Base-by-base conservation (phyloP, 2,329 filamentous ascomycete genomes). In the Aspergillus tubingensis region DNA sequence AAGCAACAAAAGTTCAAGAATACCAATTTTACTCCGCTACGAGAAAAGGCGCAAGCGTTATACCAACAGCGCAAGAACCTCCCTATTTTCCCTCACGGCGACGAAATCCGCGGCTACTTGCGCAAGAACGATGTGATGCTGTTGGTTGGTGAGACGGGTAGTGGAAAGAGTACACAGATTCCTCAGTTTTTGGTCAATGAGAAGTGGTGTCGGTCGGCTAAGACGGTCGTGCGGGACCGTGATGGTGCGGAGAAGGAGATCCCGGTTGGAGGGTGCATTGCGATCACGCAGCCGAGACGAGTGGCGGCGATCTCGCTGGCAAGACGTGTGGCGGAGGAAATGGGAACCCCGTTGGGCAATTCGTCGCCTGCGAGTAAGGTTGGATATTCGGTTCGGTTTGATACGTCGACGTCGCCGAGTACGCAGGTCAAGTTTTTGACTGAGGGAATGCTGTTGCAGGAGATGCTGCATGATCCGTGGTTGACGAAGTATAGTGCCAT, bases 121-220 rank as follows among this genome's bases (percentile, higher is more conserved):
- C 80, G 80, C 11, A 78, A 85, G 36, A 87, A 86, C 63, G 86
- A 96, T 69, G 86, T 96, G 1, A 84, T 99, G 54, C 83, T 99
- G 0, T 80, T 99, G 13, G 89, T 95, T 2, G 94, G 94, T 79
- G 94, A 98, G 76, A 99, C 95, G 0, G 95, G 95, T 74, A 96
- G 91, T 13, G 95, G 95, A 73, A 99, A 99, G 79, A 96, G 91
- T 80, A 99, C 95, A 0, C 95, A 99, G 76, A 88, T 97, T 0
- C 94, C 95, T 0, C 95, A 98, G 71, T 97, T 96, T 64, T 80
- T 99, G 7, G 85, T 89, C 49, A 79, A 82, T 25, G 91, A 97
- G 70, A 78, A 86, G 6, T 98, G 93, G 92, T 96, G 92, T 74
- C 82, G 80, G 57, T 84, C 82, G 38, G 82, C 82, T 59, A 85